Evolutionary conservation across 768 basidiomycete genomes (phyloP).

Genomic region (Pisolithus orientalis): DNA sequence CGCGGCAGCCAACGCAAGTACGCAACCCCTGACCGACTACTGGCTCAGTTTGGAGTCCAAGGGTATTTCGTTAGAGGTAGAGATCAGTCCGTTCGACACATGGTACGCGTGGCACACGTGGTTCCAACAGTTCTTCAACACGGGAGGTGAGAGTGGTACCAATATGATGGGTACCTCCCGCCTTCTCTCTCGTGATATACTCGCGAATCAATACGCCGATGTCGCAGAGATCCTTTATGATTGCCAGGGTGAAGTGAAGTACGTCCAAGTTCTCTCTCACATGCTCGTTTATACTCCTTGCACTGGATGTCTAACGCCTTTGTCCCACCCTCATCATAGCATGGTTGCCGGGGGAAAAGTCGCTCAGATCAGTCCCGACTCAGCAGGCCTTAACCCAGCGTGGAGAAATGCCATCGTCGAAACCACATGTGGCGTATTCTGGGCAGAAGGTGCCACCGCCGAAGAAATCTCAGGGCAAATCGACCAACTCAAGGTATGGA

Average conservation of each 20-base stretch:
- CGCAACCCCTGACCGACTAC: too few species aligned
- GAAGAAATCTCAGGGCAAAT: too few species aligned
- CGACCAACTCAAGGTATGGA: too few species aligned
- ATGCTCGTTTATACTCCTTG: too few species aligned
- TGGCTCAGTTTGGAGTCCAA: too few species aligned
- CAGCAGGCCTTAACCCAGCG: conserved; percentile 39
- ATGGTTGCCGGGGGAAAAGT: conserved; percentile 25
- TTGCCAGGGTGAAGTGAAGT: background rate
- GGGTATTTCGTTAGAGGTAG: too few species aligned
- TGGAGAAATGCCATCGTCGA: conserved; percentile 40
- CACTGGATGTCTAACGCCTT: background rate
- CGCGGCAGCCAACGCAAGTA: too few species aligned
- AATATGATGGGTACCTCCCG: too few species aligned
- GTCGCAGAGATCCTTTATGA: conserved; percentile 18
- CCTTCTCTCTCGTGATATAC: too few species aligned
- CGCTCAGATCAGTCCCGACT: conserved; percentile 25
- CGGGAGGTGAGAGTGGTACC: too few species aligned
- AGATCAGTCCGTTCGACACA: conserved; percentile 17
- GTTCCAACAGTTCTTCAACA: conserved; percentile 19
- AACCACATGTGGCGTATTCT: background rate
- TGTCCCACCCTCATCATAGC: background rate
- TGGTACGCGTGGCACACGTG: conserved; percentile 19
- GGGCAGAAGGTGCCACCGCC: too few species aligned
- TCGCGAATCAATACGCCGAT: conserved; percentile 15
- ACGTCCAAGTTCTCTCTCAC: conserved; percentile 6